Base-by-base conservation (phyloP, 1,284 basidiomycete genomes). In the Moesziomyces antarcticus region DNA sequence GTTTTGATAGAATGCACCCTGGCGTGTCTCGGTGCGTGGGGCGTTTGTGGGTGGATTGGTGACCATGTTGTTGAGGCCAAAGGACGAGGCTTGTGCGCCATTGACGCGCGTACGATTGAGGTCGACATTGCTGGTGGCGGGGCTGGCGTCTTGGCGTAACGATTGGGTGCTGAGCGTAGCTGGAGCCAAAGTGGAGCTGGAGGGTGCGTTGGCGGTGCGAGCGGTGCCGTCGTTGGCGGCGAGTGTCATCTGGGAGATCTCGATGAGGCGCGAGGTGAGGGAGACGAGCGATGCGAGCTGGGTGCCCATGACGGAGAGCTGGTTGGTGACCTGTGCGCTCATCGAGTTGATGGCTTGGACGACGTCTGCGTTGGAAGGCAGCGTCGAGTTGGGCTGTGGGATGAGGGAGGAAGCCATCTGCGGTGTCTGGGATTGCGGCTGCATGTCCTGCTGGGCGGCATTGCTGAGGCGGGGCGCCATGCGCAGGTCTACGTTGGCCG, bases 281-380 rank as follows among this genome's bases (percentile, higher is more conserved):
- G 71, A 73, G 44, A 73, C 71, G 25, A 73, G 59, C 21, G 64
- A 68, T 7, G 65, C 58, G 3, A 73, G 58, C 58, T 73, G 71
- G 0, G 61, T 73, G 13, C 71, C 71, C 51, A 73, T 55, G 50
- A 73, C 47, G 20, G 71, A 73, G 13, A 73, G 55, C 47, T 73
- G 71, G 42, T 62, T 56, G 54, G 61, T 55, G 50, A 73, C 51
- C 43, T 73, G 71, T 0, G 71, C 62, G 33, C 48, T 65, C 71
- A 73, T 73, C 33, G 61, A 48, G 27, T 73, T 68, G 48, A 73
- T 51, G 10, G 71, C 71, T 21, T 73, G 71, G 16, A 73, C 65
- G 11, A 73, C 59, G 4, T 73, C 71, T 27, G 41, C 43, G 18
- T 73, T 73, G 43, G 61, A 58, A 24, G 53, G 41, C 1, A 57